Conservation (phyloP, 78 protist genomes). For the Dictyostelium citrinum region DNA sequence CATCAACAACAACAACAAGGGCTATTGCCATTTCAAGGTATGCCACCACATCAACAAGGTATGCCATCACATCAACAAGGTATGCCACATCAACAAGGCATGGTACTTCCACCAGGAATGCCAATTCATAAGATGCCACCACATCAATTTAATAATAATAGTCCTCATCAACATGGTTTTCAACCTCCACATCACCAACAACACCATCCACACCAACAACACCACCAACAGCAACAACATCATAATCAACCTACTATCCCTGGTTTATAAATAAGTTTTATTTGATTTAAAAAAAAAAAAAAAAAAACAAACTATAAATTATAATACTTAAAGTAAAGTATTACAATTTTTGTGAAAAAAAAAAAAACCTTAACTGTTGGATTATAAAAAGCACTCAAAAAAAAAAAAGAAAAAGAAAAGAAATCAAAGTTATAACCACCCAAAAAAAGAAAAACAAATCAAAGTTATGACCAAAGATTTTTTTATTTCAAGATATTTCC, state of each 20-base stretch:
- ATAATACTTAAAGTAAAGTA: no score
- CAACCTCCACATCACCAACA: constrained; percentile 2
- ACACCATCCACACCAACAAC: background rate
- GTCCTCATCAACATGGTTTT: background rate
- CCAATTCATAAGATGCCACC: background rate
- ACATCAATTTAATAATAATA: background rate
- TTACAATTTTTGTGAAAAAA: no score
- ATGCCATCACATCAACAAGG: background rate
- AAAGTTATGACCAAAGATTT: no score
- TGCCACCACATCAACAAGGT: background rate
- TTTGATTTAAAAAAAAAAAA: no score
- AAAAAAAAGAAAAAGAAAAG: no score
- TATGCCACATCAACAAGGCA: background rate
- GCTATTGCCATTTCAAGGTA: background rate
- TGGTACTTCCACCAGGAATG: background rate
- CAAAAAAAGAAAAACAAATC: no score
- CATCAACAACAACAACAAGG: background rate
- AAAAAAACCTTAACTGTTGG: no score
- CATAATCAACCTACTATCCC: background rate
- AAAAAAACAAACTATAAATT: no score
- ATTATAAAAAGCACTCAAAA: no score
- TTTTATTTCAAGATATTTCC: no score
- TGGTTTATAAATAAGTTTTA: background rate
- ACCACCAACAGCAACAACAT: background rate
- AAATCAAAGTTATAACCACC: background rate